Percentiles rank a stretch among this genome's conserved stretches.
Evolutionary conservation across 306 rosid species (phyloP).

Genomic region (Rosa multiflora): DNA sequence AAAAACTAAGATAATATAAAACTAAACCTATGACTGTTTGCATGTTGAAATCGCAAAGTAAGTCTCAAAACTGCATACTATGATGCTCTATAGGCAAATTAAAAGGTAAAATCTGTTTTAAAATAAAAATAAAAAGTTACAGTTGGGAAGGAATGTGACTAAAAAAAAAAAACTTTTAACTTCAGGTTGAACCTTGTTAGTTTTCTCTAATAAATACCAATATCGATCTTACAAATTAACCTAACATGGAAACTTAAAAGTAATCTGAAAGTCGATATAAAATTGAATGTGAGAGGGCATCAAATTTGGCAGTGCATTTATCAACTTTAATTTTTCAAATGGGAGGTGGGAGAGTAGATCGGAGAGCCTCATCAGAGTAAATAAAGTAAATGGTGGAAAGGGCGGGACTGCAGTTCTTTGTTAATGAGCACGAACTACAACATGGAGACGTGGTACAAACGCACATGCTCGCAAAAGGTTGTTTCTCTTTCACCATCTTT

Average conservation of each 20-base stretch:
- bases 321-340: background rate
- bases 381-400: background rate
- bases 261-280: background rate
- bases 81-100: background rate
- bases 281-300: background rate
- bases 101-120: background rate
- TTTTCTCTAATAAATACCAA: background rate
- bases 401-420: background rate
- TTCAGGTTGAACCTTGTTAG: background rate
- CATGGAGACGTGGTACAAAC: constrained; percentile 4
- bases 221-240: background rate
- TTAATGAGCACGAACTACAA: constrained; percentile 7
- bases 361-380: background rate
- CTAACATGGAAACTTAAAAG: background rate
- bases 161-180: background rate
- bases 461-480: background rate
- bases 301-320: background rate
- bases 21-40: background rate
- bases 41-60: background rate
- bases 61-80: background rate
- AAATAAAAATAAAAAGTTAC: background rate
- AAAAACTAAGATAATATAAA: background rate
- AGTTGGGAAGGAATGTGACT: background rate
- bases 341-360: background rate
- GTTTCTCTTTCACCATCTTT: background rate